phyloP scores from a whole-genome alignment of 257 asterid species.

The Rhazya stricta region DNA sequence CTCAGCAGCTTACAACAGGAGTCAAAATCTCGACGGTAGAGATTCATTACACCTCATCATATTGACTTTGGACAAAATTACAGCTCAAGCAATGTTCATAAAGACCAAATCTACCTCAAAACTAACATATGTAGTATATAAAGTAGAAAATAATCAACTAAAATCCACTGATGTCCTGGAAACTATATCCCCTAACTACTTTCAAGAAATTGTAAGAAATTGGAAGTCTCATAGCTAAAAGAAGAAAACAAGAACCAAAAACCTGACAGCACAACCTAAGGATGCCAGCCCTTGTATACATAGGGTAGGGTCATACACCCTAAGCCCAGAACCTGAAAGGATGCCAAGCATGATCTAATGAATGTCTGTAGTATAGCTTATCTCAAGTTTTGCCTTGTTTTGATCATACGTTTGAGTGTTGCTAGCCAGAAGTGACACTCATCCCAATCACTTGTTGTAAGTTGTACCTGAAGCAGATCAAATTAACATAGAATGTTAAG shows the following conservation, averaged over 20 bases:
- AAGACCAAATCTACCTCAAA: conserved; percentile 28
- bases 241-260: conserved; percentile 13
- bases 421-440: conserved; percentile 96
- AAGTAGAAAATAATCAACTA: conserved; percentile 31
- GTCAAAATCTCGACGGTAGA: not conserved
- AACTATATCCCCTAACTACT: conserved; percentile 34
- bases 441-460: conserved; percentile 96
- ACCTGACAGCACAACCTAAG: conserved; percentile 32
- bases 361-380: conserved; percentile 23
- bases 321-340: conserved; percentile 17
- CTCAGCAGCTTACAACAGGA: conserved; percentile 3
- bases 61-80: conserved; percentile 24
- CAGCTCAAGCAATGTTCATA: conserved; percentile 27
- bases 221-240: conserved; percentile 17
- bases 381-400: conserved; percentile 76
- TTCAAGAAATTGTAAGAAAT: conserved; percentile 31
- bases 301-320: conserved; percentile 21
- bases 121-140: conserved; percentile 27
- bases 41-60: conserved; percentile 1
- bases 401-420: conserved; percentile 86
- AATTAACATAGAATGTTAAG: conserved; percentile 5
- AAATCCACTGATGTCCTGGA: conserved; percentile 30
- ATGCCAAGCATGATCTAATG: not conserved
- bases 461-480: conserved; percentile 50
- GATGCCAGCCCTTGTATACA: conserved; percentile 45